Base-by-base conservation (phyloP, 306 rosid species). In the Dalbergia cochinchinensis region DNA sequence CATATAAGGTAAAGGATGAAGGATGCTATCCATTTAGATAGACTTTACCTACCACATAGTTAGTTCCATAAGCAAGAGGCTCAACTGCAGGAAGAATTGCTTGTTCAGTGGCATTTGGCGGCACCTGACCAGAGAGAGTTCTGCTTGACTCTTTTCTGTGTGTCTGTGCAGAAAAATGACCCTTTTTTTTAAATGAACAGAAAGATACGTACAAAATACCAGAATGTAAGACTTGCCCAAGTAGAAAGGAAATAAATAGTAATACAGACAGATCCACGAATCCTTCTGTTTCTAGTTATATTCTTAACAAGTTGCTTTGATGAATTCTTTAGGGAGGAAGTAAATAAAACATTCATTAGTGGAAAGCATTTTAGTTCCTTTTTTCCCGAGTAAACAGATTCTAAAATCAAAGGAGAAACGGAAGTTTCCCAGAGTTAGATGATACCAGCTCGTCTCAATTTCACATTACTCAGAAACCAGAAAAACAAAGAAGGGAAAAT, bases 41-140 rank as follows among this genome's bases (percentile, higher is more conserved):
- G 68, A 68, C 78, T 84, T 81, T 73, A 84, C 94, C 71, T 80
- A 92, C 99, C 87, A 85, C 98, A 85, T 90, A 71, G 62, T 71
- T 79, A 70, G 96, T 90, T 85, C 93, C 89, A 69, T 83, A 95
- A 76, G 93, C 67, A 88, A 86, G 89, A 78, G 90, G 97, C 73
- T 90, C 93, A 35, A 80, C 78, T 31, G 89, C 85, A 69, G 92
- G 44, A 65, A 89, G 79, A 71, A 85, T 13, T 72, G 86, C 73
- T 81, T 79, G 81, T 11, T 86, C 94, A 11, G 81, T 42, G 83
- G 80, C 75, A 41, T 66, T 71, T 48, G 77, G 71, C 72, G 54
- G 82, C 6, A 65, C 48, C 75, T 78, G 84, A 77, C 48, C 84
- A 37, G 86, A 61, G 62, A 19, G 83, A 74, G 87, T 51, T 84